Conservation (phyloP, 106 monocot species). For the Allium cepa region DNA sequence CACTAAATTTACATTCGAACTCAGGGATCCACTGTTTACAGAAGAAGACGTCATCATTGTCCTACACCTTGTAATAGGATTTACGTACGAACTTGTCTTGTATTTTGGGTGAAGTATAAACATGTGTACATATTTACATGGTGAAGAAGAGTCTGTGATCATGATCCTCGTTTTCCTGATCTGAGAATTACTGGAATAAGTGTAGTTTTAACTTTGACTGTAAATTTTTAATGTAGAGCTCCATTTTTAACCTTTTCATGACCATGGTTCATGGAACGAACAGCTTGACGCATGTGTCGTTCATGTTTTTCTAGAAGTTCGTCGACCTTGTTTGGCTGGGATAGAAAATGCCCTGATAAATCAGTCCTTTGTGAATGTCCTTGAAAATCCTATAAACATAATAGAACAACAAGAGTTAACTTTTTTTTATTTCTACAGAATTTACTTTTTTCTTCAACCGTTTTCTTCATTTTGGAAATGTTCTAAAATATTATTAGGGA, state of each 20-base stretch:
- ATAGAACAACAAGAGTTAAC: background rate
- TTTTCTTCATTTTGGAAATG: no score
- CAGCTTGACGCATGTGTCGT: slow-evolving; percentile 49
- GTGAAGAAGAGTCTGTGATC: background rate
- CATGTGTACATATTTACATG: background rate
- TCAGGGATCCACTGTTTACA: no score
- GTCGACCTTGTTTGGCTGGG: slow-evolving; percentile 41
- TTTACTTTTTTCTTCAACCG: background rate
- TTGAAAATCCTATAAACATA: slow-evolving; percentile 3
- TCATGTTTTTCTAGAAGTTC: slow-evolving; percentile 54
- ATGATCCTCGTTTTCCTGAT: background rate
- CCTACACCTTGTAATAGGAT: no score
- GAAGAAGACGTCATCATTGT: no score
- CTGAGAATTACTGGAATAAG: no score
- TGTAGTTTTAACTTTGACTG: no score
- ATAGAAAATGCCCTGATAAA: slow-evolving; percentile 57
- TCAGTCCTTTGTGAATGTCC: background rate
- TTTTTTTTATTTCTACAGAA: background rate
- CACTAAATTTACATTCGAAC: no score
- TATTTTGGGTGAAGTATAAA: background rate
- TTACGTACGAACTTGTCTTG: no score
- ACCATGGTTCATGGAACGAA: slow-evolving; percentile 41
- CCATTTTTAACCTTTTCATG: slow-evolving; percentile 30
- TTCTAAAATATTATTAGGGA: background rate
- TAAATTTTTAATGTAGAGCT: background rate